phyloP scores from a whole-genome alignment of 306 rosid species.

The Canavalia ensiformis region DNA sequence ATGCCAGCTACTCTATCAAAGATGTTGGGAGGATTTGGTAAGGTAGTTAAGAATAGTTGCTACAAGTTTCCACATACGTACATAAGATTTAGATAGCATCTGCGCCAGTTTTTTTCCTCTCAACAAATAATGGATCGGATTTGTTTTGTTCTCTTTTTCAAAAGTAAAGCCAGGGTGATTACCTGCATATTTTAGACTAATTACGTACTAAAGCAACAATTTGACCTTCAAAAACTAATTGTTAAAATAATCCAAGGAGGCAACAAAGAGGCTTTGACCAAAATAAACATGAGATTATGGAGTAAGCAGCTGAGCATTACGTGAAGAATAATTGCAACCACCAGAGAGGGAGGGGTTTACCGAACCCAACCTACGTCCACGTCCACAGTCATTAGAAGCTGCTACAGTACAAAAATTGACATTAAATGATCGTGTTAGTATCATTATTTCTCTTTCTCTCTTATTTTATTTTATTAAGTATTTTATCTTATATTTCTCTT shows the following conservation, averaged over 20 bases:
- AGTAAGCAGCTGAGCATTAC: conserved; percentile 45
- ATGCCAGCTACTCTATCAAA: conserved; percentile 30
- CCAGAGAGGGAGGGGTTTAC: conserved; percentile 54
- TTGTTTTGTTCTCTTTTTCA: background rate
- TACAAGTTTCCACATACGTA: conserved; percentile 42
- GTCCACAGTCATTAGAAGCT: background rate
- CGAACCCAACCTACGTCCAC: conserved; percentile 47
- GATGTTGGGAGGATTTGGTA: conserved; percentile 50
- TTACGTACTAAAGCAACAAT: background rate
- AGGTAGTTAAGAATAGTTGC: conserved; percentile 58
- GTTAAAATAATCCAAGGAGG: background rate
- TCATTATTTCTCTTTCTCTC: too few relatives aligned
- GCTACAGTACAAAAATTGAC: background rate
- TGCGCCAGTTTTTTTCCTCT: background rate
- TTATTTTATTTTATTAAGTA: too few relatives aligned
- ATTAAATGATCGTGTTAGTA: background rate
- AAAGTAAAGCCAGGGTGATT: background rate
- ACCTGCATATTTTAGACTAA: conserved; percentile 21
- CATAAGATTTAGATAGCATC: conserved; percentile 12
- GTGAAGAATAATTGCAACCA: conserved; percentile 50
- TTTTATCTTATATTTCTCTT: too few relatives aligned
- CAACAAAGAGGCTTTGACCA: conserved; percentile 28
- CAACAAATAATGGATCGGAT: background rate
- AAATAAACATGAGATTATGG: conserved; percentile 6
- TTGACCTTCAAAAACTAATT: background rate